Base-by-base conservation (phyloP, 2,329 filamentous ascomycete species). In the Colletotrichum sp. region DNA sequence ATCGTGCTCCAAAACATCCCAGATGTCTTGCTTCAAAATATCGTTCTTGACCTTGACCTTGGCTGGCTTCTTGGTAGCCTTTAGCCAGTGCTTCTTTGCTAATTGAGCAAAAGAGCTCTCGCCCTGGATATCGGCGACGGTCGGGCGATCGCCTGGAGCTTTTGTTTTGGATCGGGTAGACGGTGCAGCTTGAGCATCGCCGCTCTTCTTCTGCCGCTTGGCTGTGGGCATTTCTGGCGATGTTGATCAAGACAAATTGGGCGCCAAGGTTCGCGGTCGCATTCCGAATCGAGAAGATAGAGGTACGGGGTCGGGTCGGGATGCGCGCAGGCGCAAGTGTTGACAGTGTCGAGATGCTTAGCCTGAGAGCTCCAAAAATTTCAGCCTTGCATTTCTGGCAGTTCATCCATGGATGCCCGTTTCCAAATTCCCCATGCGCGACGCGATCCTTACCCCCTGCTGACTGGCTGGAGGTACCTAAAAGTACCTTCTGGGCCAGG, bases 81-180 rank as follows among this genome's bases (percentile, higher is more conserved):
- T 93, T 77, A 98, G 88, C 97, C 97, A 99, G 85, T 96, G 91
- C 84, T 95, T 93, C 82, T 93, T 92, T 77, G 97, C 97, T 78
- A 98, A 88, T 83, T 94, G 91, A 81, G 93, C 92, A 86, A 95
- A 95, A 79, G 90, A 87, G 80, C 89, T 93, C 81, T 95, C 93
- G 81, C 93, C 93, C 79, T 94, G 92, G 77, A 95, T 83, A 80
- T 94, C 94, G 79, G 92, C 91, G 78, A 94, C 89, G 7, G 92
- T 92, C 8, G 93, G 92, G 60, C 92, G 91, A 71, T 88, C 87
- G 57, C 77, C 78, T n/a, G 81, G 82, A 69, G 85, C 82, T 78
- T 87, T 85, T 60, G 85, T 80, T 80, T 85, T 84, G 76, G 87
- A 83, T 68, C 84, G 78, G 28, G 80, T 79, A n/a, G 82, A 72